Conservation (phyloP, 306 rosid genomes). For the Corylus heterophylla region DNA sequence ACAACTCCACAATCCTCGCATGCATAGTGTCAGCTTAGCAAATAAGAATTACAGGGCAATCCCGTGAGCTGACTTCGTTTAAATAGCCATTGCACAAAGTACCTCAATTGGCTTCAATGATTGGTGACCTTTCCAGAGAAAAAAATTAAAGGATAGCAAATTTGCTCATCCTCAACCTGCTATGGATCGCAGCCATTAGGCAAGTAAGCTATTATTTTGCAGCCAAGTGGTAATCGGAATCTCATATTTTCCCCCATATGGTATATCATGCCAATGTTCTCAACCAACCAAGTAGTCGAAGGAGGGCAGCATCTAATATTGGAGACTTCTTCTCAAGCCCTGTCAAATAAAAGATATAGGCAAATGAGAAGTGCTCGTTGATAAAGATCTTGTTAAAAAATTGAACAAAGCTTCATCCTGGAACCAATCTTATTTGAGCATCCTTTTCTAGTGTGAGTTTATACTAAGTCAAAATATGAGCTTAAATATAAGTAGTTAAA, state of each 20-base stretch:
- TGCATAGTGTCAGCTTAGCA: neutral
- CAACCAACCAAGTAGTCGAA: conserved; percentile 75
- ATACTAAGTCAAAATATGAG: neutral
- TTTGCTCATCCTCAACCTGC: neutral
- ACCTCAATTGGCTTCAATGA: neutral
- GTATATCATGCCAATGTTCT: conserved; percentile 70
- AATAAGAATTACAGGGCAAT: neutral
- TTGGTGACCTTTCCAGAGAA: neutral
- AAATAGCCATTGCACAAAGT: neutral
- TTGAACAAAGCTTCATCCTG: neutral
- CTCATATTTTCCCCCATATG: conserved; percentile 4
- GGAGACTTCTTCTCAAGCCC: conserved; percentile 90
- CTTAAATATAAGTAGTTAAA: neutral
- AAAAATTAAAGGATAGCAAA: conserved; percentile 5
- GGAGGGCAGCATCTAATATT: conserved; percentile 72
- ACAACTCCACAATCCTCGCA: neutral
- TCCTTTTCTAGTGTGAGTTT: neutral
- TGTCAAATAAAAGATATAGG: conserved; percentile 27
- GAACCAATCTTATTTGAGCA: neutral
- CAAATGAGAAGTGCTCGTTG: neutral
- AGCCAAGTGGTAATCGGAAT: conserved; percentile 6
- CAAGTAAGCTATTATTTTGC: conserved; percentile 22
- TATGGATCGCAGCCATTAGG: conserved; percentile 11
- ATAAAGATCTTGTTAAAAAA: neutral
- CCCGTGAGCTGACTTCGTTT: neutral